Base-by-base conservation (phyloP, 441 rosid genomes). In the Gossypium trilobum region DNA sequence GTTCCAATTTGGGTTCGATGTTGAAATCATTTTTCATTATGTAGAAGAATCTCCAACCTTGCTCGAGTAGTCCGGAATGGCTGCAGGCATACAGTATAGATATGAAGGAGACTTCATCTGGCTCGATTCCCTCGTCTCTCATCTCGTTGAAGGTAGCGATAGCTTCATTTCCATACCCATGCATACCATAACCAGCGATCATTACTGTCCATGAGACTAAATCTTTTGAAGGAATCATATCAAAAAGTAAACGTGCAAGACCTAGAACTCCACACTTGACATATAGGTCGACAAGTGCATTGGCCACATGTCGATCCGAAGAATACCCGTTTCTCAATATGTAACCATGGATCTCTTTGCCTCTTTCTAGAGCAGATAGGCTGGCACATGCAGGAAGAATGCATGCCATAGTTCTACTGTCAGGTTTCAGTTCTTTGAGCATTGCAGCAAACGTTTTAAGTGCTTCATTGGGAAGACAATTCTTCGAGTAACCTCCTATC, bases 161-260 rank as follows among this genome's bases (percentile, higher is more conserved):
- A 7, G 96, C 89, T 82, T 88, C 87, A 25, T 73, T 78, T 0
- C 91, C 91, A 75, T 81, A 80, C 25, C 96, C 93, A 64, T 88
- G 91, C 96, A 90, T 90, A 14, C 91, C 96, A 80, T 90, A 90
- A 57, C 93, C 96, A 71, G 96, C 87, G 27, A 87, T 86, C 91
- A 90, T 90, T 76, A 87, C 85, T 5, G 96, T 90, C 93, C 92
- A 88, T 2, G 91, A 84, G 50, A 88, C 78, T 69, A 90, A 77
- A 87, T 90, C 93, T 81, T 88, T 90, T 2, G 78, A 54, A 76
- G 78, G 78, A 79, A 88, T 81, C 61, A 68, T 76, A 62, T 86
- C 88, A 71, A 88, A 90, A 72, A 90, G 87, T 61, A 77, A 36
- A 23, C 73, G 77, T 1, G 89, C 89, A 22, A 87, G 88, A 48